Percentiles rank a stretch among this genome's conserved stretches.
phyloP scores from a whole-genome alignment of 768 basidiomycete species.

The Rhizopogon vulgaris region DNA sequence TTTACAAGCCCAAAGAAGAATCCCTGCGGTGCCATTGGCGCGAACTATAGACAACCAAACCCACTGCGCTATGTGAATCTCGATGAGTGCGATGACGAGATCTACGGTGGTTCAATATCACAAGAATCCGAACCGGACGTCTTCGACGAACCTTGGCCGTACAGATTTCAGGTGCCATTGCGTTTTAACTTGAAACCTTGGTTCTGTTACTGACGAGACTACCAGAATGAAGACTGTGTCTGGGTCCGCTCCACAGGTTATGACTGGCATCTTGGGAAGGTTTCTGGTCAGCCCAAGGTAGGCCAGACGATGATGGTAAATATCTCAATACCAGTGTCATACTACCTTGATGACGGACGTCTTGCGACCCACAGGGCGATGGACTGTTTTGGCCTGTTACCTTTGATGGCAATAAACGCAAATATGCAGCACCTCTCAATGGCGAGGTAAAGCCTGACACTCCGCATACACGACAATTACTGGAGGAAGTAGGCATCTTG shows the following conservation, averaged over 20 bases:
- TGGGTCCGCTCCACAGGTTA: constrained; percentile 47
- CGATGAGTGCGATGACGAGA: constrained; percentile 19
- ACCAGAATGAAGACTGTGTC: constrained; percentile 40
- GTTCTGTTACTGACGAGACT: constrained; percentile 1
- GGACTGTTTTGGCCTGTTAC: constrained; percentile 51
- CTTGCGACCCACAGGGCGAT: constrained; percentile 29
- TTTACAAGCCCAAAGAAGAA: neutral
- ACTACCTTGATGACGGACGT: neutral
- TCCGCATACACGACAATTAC: constrained; percentile 36
- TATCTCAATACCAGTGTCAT: neutral
- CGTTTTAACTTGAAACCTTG: neutral
- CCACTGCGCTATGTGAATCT: constrained; percentile 18
- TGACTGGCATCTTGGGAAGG: constrained; percentile 47
- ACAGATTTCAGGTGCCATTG: constrained; percentile 37
- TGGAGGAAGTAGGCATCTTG: constrained; percentile 36
- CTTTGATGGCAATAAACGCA: constrained; percentile 38
- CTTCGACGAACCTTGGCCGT: constrained; percentile 47
- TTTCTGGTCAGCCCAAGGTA: constrained; percentile 37
- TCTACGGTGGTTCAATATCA: constrained; percentile 12
- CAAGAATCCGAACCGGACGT: constrained; percentile 29
- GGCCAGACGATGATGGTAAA: constrained; percentile 44
- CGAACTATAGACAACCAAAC: neutral
- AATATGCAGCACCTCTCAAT: constrained; percentile 57
- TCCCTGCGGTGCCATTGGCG: neutral
- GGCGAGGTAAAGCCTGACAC: constrained; percentile 64